phyloP scores from a whole-genome alignment of 495 filamentous ascomycete species.

The Xylaria venustula region DNA sequence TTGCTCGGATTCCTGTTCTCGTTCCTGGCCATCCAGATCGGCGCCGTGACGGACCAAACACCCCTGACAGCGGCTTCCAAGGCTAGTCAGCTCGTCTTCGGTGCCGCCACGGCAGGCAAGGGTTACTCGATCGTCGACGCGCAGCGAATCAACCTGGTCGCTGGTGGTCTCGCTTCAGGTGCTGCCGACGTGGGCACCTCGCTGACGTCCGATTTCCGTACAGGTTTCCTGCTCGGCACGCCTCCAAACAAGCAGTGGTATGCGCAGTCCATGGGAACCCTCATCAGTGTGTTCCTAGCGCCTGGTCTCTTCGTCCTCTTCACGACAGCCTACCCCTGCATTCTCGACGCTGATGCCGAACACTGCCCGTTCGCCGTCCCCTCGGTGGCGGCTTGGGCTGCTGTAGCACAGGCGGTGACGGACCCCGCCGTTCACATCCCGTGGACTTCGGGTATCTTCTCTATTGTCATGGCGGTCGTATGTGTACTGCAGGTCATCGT shows the following conservation, averaged over 20 bases:
- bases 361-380: constrained; percentile 57
- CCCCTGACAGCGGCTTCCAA: constrained; percentile 65
- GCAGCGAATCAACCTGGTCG: constrained; percentile 63
- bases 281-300: constrained; percentile 61
- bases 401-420: constrained; percentile 64
- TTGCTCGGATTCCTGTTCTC: constrained; percentile 66
- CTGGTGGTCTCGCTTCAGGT: constrained; percentile 57
- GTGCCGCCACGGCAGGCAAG: constrained; percentile 55
- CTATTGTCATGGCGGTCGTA: constrained; percentile 53
- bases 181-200: constrained; percentile 54
- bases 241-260: constrained; percentile 63
- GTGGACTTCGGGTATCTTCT: constrained; percentile 52
- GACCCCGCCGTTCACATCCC: constrained; percentile 59
- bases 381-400: constrained; percentile 64
- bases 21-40: constrained; percentile 66
- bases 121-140: constrained; percentile 45
- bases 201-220: constrained; percentile 60
- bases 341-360: constrained; percentile 44
- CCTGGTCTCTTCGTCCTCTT: constrained; percentile 65
- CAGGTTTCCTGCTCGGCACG: constrained; percentile 62
- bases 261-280: constrained; percentile 59
- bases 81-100: constrained; percentile 66
- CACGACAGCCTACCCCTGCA: constrained; percentile 64
- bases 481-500: constrained; percentile 51
- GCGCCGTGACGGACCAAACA: constrained; percentile 60